These are phyloP conservation scores for Zygosaccharomyces pseudobailii DNA, from an alignment of 1,139 yeast genomes.

Conservation along the genomic window DNA sequence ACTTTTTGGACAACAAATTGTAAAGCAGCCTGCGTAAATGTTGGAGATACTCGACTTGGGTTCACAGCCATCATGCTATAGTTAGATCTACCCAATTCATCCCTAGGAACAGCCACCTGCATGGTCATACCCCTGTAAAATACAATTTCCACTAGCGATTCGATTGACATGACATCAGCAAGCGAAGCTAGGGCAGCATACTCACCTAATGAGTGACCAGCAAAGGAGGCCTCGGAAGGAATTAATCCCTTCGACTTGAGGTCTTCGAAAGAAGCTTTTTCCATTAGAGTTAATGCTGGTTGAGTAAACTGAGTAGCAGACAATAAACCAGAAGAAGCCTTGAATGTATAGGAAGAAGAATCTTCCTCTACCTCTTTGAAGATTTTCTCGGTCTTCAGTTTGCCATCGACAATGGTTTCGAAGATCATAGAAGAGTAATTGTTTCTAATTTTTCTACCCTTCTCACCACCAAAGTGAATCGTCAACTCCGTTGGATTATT, in stretches of 20 bases:
- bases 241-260: slow-evolving; percentile 93
- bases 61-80: slow-evolving; percentile 99
- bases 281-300: slow-evolving; percentile 98
- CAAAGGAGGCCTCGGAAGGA: slow-evolving; percentile 90
- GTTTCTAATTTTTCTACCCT: slow-evolving; percentile 91
- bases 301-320: slow-evolving; percentile 99
- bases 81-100: slow-evolving; percentile 88
- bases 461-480: slow-evolving; percentile 95
- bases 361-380: slow-evolving; percentile 84
- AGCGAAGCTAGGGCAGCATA: slow-evolving; percentile 95
- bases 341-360: slow-evolving; percentile 82
- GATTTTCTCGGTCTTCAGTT: slow-evolving; percentile 84
- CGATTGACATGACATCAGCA: slow-evolving; percentile 98
- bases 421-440: slow-evolving; percentile 96
- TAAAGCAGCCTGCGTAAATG: slow-evolving; percentile 89
- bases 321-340: slow-evolving; percentile 88
- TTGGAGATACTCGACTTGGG: slow-evolving; percentile 85
- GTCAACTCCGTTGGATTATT: slow-evolving; percentile 95
- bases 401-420: slow-evolving; percentile 87
- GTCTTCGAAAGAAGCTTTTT: slow-evolving; percentile 97
- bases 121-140: slow-evolving; percentile 99
- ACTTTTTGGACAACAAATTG: slow-evolving; percentile 93
- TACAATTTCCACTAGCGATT: slow-evolving; percentile 94
- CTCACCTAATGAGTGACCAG: slow-evolving; percentile 99
- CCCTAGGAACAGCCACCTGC: slow-evolving; percentile 99